Conservation (phyloP, 176 grass and related monocot species). For the Thalia dealbata region DNA sequence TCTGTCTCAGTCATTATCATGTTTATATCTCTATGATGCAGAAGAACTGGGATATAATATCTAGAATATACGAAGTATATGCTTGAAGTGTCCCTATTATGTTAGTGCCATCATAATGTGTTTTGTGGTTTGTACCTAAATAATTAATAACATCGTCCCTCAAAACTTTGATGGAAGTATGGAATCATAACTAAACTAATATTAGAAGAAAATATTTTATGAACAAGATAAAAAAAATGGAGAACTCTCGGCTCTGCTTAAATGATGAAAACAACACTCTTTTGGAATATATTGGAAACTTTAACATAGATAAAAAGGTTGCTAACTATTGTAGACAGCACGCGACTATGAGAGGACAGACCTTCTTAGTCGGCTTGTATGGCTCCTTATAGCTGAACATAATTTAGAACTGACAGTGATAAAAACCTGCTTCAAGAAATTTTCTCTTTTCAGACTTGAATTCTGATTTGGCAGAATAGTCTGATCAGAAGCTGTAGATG, state of each 20-base stretch:
- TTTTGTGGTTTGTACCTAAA: too few species aligned
- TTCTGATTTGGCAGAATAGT: constrained; percentile 4
- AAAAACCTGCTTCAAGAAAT: constrained; percentile 67
- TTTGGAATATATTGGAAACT: background rate
- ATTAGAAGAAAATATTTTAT: background rate
- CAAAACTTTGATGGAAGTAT: too few species aligned
- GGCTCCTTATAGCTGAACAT: constrained; percentile 67
- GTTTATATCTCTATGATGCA: too few species aligned
- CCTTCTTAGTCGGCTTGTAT: constrained; percentile 51
- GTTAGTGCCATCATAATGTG: too few species aligned
- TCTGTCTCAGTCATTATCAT: too few species aligned
- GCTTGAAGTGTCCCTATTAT: too few species aligned
- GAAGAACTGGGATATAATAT: too few species aligned
- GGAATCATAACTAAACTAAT: background rate
- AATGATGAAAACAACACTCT: background rate
- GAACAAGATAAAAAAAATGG: background rate
- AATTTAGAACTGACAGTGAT: constrained; percentile 80
- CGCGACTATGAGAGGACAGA: constrained; percentile 1
- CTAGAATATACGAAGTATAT: too few species aligned
- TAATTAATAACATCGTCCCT: too few species aligned
- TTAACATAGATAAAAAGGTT: background rate
- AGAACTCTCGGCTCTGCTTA: background rate
- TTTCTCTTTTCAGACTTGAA: background rate
- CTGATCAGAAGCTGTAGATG: constrained; percentile 3
- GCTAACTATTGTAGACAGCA: background rate